These are phyloP conservation scores for Arctium lappa DNA, from an alignment of 129 eudicot genomes.

Conservation along the genomic window DNA sequence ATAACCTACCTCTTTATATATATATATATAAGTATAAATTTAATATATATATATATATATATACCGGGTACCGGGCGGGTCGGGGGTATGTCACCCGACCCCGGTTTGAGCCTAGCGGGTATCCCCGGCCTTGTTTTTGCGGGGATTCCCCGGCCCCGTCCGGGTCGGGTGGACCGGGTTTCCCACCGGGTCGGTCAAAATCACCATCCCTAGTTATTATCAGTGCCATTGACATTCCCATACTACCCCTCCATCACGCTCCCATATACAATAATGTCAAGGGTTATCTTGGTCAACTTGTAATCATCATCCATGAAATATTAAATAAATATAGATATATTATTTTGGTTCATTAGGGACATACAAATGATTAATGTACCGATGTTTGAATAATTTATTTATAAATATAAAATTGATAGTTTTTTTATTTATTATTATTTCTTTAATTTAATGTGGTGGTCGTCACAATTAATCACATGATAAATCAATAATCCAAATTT, in stretches of 20 bases:
- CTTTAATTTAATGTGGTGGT: constrained; percentile 11
- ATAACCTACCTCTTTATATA: too few relatives aligned
- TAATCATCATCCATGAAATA: constrained; percentile 3
- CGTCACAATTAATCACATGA: constrained; percentile 5
- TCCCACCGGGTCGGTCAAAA: too few relatives aligned
- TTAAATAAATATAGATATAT: neutral
- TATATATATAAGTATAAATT: too few relatives aligned
- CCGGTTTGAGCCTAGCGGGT: too few relatives aligned
- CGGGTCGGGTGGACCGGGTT: too few relatives aligned
- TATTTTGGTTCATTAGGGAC: constrained; percentile 16
- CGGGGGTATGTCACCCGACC: too few relatives aligned
- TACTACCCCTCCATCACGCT: constrained; percentile 12
- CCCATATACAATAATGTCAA: constrained; percentile 8
- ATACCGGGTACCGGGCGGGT: too few relatives aligned
- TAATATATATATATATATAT: too few relatives aligned
- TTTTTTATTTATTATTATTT: neutral
- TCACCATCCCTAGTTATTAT: too few relatives aligned
- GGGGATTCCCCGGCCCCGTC: too few relatives aligned
- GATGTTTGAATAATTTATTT: constrained; percentile 1
- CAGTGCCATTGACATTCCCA: neutral
- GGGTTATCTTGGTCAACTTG: constrained; percentile 25
- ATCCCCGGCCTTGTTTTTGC: too few relatives aligned
- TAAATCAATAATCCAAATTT: constrained; percentile 16
- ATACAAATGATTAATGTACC: constrained; percentile 26
- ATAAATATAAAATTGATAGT: neutral